Evolutionary conservation across 2,329 filamentous ascomycete genomes (phyloP).

Genomic region (Penicillium crustosum): DNA sequence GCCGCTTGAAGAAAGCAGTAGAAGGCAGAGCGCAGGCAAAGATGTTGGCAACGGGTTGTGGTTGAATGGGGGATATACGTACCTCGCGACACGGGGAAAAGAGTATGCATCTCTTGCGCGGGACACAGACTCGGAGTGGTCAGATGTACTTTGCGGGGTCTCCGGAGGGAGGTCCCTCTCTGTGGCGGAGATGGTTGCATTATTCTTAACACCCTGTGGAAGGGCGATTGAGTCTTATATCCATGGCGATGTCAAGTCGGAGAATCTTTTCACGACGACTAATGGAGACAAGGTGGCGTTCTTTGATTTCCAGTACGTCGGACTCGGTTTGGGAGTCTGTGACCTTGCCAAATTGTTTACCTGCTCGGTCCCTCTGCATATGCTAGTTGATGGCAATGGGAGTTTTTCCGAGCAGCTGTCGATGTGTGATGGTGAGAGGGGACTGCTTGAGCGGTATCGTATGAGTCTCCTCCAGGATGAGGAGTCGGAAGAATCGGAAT

Average conservation of each 20-base stretch:
- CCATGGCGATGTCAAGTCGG: constrained; percentile 69
- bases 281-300: constrained; percentile 57
- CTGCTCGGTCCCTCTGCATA: constrained; percentile 59
- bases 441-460: constrained; percentile 54
- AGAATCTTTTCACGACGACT: constrained; percentile 62
- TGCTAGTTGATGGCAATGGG: constrained; percentile 46
- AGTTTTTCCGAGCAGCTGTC: constrained; percentile 40
- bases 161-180: constrained; percentile 30
- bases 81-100: constrained; percentile 60
- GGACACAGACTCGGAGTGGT: constrained; percentile 58
- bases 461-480: constrained; percentile 12
- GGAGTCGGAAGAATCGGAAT: constrained; percentile 9
- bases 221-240: constrained; percentile 57
- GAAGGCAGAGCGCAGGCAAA: constrained; percentile 27
- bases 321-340: constrained; percentile 63
- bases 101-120: constrained; percentile 55
- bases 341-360: constrained; percentile 68
- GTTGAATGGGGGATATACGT: constrained; percentile 69
- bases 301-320: constrained; percentile 70
- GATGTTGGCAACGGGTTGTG: constrained; percentile 46
- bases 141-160: constrained; percentile 47
- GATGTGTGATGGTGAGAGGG: constrained; percentile 54
- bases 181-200: constrained; percentile 55
- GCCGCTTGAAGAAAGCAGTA: constrained; percentile 54
- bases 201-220: constrained; percentile 50